A percentile compares a stretch with the other conserved stretches of the same genome.
Conservation (phyloP, 306 rosid genomes). For the Carpinus viminea region DNA sequence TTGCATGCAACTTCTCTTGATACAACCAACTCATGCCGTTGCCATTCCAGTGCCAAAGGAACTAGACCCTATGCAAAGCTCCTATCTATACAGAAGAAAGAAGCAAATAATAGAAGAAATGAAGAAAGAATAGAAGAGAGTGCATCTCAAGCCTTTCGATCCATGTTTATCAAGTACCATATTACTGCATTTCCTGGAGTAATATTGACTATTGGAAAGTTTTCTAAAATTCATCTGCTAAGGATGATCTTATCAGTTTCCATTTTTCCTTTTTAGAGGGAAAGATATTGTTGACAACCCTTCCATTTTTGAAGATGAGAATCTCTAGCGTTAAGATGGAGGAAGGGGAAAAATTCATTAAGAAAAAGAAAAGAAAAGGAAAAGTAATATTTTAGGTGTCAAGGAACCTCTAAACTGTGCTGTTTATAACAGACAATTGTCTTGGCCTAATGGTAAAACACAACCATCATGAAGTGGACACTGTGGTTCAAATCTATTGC, state of each 20-base stretch:
- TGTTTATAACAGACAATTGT: neutral
- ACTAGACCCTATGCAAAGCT: too few relatives aligned
- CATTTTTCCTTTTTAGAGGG: neutral
- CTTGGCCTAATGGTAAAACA: neutral
- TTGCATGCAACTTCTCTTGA: too few relatives aligned
- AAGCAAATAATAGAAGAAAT: neutral
- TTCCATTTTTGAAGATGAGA: neutral
- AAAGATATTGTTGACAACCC: neutral
- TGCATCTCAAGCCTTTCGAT: neutral
- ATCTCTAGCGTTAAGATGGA: neutral
- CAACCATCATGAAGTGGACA: neutral
- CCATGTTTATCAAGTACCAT: neutral
- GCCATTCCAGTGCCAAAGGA: too few relatives aligned
- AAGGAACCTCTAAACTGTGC: neutral
- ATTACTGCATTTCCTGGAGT: neutral
- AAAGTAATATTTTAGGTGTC: neutral
- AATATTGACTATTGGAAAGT: neutral
- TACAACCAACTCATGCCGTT: too few relatives aligned
- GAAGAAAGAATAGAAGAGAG: neutral
- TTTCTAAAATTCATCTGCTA: neutral
- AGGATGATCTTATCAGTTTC: neutral
- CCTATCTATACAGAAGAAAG: neutral
- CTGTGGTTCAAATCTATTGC: neutral
- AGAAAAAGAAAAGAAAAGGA: neutral
- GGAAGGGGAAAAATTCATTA: neutral